Conservation (phyloP, 192 early-diverging fungal genomes). For the Entomortierella lignicola region DNA sequence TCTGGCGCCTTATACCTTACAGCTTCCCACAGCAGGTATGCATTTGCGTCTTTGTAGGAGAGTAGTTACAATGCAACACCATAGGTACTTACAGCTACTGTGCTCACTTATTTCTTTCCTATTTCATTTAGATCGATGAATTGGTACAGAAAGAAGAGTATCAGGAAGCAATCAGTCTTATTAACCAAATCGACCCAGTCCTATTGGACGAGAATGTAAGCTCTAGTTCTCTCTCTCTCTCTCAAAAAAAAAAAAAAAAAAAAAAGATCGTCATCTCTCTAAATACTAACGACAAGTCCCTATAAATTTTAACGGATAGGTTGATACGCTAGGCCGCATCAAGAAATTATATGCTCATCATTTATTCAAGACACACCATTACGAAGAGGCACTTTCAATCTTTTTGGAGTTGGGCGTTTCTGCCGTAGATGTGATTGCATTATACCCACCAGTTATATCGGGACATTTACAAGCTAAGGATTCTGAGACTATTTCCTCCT, state of each 20-base stretch:
- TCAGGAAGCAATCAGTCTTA: constrained; percentile 80
- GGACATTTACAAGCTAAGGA: constrained; percentile 61
- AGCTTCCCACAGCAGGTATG: constrained; percentile 65
- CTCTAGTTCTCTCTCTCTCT: too few species aligned
- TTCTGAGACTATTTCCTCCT: constrained; percentile 26
- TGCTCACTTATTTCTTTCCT: too few species aligned
- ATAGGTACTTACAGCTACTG: too few species aligned
- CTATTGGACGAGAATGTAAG: constrained; percentile 72
- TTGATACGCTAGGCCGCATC: constrained; percentile 70
- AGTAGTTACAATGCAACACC: too few species aligned
- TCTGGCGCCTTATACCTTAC: constrained; percentile 79
- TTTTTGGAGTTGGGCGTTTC: constrained; percentile 75
- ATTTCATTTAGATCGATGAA: constrained; percentile 72
- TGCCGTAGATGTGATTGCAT: constrained; percentile 73
- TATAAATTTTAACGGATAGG: constrained; percentile 24
- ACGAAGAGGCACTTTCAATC: constrained; percentile 73
- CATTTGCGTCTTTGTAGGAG: not conserved
- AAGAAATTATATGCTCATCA: constrained; percentile 75
- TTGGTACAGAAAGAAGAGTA: constrained; percentile 76
- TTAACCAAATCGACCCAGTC: constrained; percentile 80
- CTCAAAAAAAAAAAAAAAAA: too few species aligned
- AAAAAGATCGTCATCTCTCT: too few species aligned
- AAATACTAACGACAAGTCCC: too few species aligned
- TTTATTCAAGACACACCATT: constrained; percentile 73
- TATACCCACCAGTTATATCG: constrained; percentile 78